Percentiles rank a stretch among this genome's conserved stretches.
Conservation (phyloP, 306 rosid species). For the Fagus sylvatica region DNA sequence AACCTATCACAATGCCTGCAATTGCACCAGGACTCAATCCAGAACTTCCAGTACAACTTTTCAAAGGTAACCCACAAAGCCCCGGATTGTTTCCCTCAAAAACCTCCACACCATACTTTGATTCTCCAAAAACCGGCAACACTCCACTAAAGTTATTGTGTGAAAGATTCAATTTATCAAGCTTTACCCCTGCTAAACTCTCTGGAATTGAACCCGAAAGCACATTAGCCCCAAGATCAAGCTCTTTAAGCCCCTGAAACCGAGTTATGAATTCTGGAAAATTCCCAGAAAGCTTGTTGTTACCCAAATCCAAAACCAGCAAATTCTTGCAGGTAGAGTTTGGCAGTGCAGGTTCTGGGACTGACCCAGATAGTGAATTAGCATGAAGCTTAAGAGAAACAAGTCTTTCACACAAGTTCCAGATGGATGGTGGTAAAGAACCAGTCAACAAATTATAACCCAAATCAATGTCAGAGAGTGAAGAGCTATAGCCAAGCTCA, state of each 20-base stretch:
- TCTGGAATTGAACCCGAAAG: conserved; percentile 63
- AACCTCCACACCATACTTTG: conserved; percentile 67
- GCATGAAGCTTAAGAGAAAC: conserved; percentile 65
- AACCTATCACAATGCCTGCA: conserved; percentile 89
- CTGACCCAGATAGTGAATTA: conserved; percentile 58
- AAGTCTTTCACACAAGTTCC: conserved; percentile 82
- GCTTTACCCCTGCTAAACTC: conserved; percentile 46
- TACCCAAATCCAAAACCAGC: conserved; percentile 71
- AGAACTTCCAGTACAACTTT: conserved; percentile 55
- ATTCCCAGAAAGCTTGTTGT: conserved; percentile 65
- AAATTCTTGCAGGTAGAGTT: conserved; percentile 64
- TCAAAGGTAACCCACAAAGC: conserved; percentile 87
- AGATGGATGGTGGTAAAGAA: conserved; percentile 68
- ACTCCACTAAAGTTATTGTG: conserved; percentile 88
- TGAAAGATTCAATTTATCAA: conserved; percentile 83
- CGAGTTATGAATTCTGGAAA: conserved; percentile 74
- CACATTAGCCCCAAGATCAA: conserved; percentile 71
- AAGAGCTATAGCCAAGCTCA: conserved; percentile 79
- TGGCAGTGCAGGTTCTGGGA: conserved; percentile 87
- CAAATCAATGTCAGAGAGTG: conserved; percentile 78
- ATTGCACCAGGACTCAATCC: conserved; percentile 87
- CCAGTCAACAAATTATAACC: conserved; percentile 61
- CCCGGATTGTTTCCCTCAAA: conserved; percentile 81
- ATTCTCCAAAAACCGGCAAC: conserved; percentile 62
- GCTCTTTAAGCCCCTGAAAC: conserved; percentile 65